Percentiles rank a stretch among this genome's conserved stretches.
phyloP scores from a whole-genome alignment of 2,329 filamentous ascomycete genomes.

The Rhytidhysteron rufulum region DNA sequence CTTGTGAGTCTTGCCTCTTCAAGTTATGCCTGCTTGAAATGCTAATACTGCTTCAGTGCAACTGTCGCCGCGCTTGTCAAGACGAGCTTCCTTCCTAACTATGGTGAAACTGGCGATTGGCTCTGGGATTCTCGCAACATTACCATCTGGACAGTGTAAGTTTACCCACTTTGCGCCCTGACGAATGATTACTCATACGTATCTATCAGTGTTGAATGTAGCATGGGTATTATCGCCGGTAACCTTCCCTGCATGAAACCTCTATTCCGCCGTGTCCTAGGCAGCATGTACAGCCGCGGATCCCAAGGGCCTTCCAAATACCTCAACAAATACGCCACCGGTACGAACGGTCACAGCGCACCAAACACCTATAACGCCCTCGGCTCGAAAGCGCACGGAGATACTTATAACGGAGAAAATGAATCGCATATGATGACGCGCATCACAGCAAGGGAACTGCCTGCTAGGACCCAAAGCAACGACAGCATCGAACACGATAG shows the following conservation, averaged over 20 bases:
- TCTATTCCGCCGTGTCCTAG: conserved; percentile 36
- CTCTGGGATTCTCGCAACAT: conserved; percentile 44
- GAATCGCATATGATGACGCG: conserved; percentile 4
- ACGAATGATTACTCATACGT: background rate
- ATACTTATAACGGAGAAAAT: background rate
- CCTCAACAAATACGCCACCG: conserved; percentile 13
- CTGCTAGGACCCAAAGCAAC: background rate
- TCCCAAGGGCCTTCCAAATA: conserved; percentile 10
- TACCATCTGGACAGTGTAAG: conserved; percentile 43
- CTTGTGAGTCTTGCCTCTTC: conserved; percentile 28
- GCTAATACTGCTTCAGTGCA: conserved; percentile 17
- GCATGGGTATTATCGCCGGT: conserved; percentile 43
- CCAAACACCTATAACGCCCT: conserved; percentile 2
- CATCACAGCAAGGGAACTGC: background rate
- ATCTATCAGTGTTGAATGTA: conserved; percentile 33
- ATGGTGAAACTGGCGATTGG: conserved; percentile 35
- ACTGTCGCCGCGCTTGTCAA: conserved; percentile 43
- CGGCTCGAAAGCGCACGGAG: conserved; percentile 1
- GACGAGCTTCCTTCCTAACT: conserved; percentile 28
- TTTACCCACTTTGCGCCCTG: background rate
- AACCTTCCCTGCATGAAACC: conserved; percentile 43
- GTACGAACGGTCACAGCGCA: conserved; percentile 8
- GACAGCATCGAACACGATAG: background rate
- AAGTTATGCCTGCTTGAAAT: background rate
- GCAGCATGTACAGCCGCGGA: conserved; percentile 25